Evolutionary conservation across 495 filamentous ascomycete species (phyloP), one percentile per base, ranked within the genome.

Genomic region (Aspergillus egyptiacus): DNA sequence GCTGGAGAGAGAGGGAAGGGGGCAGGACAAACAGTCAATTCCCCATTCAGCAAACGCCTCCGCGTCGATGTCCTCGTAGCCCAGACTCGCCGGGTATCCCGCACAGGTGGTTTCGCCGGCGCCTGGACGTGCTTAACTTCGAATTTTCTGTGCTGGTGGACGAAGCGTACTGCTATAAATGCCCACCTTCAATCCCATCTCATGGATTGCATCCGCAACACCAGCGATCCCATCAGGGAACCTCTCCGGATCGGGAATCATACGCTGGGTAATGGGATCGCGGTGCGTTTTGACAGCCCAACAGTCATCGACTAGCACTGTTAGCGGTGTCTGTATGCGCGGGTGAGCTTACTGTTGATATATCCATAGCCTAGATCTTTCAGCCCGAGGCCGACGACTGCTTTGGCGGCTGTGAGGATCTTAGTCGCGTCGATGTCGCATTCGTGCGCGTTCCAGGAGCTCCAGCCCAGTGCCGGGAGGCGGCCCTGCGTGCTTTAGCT

Each of bases 321-420:
- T n/a, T 14, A 18, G 27, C 53, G 56, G 4, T 45, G 55, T 42
- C 80, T 71, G 5, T 76, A 60, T 51, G 34, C n/a, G n/a, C n/a
- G n/a, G n/a, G n/a, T n/a, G n/a, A n/a, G n/a, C n/a, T n/a, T 49
- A 71, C 66, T 70, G 54, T 80, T 80, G 44, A 86, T 71, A 60
- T 85, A 86, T 55, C 82, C 70, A 55, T 88, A 88, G 10, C 84
- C 84, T 4, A 80, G 66, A 38, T 80, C 79, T 52, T 77, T 73
- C 33, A 86, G 65, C 0, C 81, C 80, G 20, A 73, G 59, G 33
- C 71, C 58, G 9, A 81, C 58, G 39, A 82, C 68, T 33, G 69
- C 55, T 24, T 69, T 60, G 2, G 77, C 81, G 0, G 77, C 77
- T 13, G 61, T 69, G 37, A 82, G 48, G 46, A 83, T 65, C 33